phyloP scores from a whole-genome alignment of 2,329 filamentous ascomycete species.

The Daldinia sp. region DNA sequence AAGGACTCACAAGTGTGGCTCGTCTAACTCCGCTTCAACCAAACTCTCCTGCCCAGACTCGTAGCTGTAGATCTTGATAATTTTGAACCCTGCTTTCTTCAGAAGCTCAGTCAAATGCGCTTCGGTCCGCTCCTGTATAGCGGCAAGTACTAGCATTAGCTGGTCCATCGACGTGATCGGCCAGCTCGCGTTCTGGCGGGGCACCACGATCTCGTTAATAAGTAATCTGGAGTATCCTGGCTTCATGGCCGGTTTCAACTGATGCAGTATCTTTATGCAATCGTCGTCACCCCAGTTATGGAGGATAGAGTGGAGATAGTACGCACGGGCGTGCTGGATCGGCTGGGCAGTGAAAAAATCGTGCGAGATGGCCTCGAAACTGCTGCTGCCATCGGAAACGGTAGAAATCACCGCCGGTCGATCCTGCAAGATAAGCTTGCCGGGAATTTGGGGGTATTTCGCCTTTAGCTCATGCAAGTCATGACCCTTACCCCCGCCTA shows the following conservation, averaged over 20 bases:
- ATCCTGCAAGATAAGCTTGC: constrained; percentile 56
- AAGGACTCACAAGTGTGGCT: background rate
- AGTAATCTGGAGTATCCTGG: constrained; percentile 55
- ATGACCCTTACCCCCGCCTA: constrained; percentile 57
- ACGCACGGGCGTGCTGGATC: constrained; percentile 47
- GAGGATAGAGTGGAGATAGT: constrained; percentile 51
- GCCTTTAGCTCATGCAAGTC: constrained; percentile 53
- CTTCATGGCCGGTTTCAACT: constrained; percentile 49
- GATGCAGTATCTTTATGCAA: constrained; percentile 50
- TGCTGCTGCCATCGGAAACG: constrained; percentile 9
- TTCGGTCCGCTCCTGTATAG: constrained; percentile 45
- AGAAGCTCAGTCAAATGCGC: constrained; percentile 39
- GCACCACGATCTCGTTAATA: constrained; percentile 58
- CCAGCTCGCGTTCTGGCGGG: constrained; percentile 43
- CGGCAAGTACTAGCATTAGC: constrained; percentile 44
- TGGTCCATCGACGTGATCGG: constrained; percentile 48
- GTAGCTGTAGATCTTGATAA: constrained; percentile 41
- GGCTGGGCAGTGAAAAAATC: constrained; percentile 52
- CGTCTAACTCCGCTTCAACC: constrained; percentile 41
- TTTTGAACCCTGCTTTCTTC: constrained; percentile 39
- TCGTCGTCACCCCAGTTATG: constrained; percentile 56
- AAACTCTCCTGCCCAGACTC: constrained; percentile 45
- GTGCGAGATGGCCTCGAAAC: constrained; percentile 39
- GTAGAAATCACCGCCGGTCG: constrained; percentile 45
- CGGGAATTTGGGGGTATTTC: constrained; percentile 49